Base-by-base conservation (phyloP, 140 eudicot genomes). In the Flaveria floridana region DNA sequence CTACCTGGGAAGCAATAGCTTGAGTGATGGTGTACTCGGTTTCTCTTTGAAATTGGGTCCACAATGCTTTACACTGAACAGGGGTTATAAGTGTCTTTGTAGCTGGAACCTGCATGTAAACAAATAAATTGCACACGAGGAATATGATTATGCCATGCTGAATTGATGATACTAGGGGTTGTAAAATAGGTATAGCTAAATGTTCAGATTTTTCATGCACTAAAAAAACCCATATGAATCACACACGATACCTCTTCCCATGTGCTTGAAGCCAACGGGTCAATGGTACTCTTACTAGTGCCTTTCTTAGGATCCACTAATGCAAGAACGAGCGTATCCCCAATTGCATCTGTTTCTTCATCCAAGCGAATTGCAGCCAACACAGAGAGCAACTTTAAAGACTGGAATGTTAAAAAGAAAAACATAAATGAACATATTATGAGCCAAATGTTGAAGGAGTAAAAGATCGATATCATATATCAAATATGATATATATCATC, bases 1-100 rank as follows among this genome's bases (percentile, higher is more conserved):
- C 39, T 85, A 80, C 99, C 96, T 94, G 99, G 71, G 99, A 94
- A 74, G 96, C 77, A 74, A 90, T 94, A 77, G 99, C 99, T 80
- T 94, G 99, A 56, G 86, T 83, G 46, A 94, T 91, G 48, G 91
- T 87, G 79, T 88, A 94, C 76, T 90, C 99, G 12, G 99, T 94
- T 89, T 94, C 99, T 26, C 85, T 68, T 69, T 82, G 88, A 67
- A 94, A 94, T 70, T 94, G 97, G 82, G 82, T 85, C 99, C 97
- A 94, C 70, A 94, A 51, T 25, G 91, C 77, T 80, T 89, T 92
- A 82, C 97, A 92, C 74, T 92, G 97, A 62, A 89, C 92, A n/a
- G 97, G 97, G 68, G 95, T 86, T 56, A 92, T 74, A 72, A 92
- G 86, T 44, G 95, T 92, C 61, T 86, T 82, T 44, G 92, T 76